phyloP scores from a whole-genome alignment of 2,329 filamentous ascomycete species.

The Pyrenochaeta sp. region DNA sequence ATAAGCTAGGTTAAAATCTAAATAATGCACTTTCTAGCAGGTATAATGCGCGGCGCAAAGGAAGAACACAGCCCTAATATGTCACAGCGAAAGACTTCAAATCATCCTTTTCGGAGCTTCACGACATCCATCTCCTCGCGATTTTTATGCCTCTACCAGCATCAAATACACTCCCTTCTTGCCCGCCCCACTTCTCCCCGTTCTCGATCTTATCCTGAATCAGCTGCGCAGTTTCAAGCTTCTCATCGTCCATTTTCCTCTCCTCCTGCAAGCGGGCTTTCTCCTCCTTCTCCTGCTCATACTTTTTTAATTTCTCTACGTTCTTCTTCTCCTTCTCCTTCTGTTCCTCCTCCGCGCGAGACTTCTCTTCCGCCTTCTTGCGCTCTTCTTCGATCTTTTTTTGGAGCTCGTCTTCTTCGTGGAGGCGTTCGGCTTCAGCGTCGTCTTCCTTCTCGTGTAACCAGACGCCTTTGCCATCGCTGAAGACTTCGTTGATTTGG shows the following conservation, averaged over 20 bases:
- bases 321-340: conserved; percentile 9
- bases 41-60: no score
- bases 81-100: not conserved
- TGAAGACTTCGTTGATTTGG: conserved; percentile 57
- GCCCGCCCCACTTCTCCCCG: not conserved
- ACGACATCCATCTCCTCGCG: not conserved
- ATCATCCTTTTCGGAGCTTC: not conserved
- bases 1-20: no score
- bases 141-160: not conserved
- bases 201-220: not conserved
- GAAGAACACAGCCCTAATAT: not conserved
- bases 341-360: conserved; percentile 14
- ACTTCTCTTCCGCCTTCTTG: conserved; percentile 16
- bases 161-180: not conserved
- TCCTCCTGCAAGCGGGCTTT: conserved; percentile 1
- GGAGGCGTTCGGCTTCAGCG: conserved; percentile 19
- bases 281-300: conserved; percentile 7
- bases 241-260: conserved; percentile 10
- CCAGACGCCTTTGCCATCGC: conserved; percentile 56
- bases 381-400: conserved; percentile 19
- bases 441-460: conserved; percentile 39
- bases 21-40: no score
- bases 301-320: not conserved
- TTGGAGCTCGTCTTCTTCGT: conserved; percentile 22
- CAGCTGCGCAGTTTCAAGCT: not conserved